These are phyloP conservation scores for Oryza australiensis DNA, from an alignment of 176 grass and related monocot species.

Conservation along the genomic window DNA sequence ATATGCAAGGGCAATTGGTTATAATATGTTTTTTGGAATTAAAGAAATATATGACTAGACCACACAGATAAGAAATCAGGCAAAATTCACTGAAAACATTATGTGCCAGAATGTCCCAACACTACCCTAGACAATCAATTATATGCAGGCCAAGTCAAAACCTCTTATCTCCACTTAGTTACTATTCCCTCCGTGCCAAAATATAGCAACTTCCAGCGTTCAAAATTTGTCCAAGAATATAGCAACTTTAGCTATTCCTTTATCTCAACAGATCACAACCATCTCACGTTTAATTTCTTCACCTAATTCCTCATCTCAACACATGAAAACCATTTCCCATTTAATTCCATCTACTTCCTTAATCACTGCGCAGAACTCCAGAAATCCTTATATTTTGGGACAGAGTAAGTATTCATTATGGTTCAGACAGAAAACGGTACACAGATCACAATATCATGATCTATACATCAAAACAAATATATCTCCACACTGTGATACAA, in stretches of 20 bases:
- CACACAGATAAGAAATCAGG: background rate
- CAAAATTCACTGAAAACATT: background rate
- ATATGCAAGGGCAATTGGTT: background rate
- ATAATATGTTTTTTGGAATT: background rate
- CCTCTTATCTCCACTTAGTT: background rate
- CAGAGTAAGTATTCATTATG: background rate
- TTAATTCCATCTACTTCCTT: too few species aligned
- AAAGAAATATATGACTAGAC: background rate
- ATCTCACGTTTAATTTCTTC: too few species aligned
- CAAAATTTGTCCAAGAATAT: too few species aligned
- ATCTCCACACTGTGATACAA: background rate
- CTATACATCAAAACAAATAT: background rate
- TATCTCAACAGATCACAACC: too few species aligned
- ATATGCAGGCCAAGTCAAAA: background rate
- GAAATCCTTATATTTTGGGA: too few species aligned
- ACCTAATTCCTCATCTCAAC: too few species aligned
- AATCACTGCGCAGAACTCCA: too few species aligned
- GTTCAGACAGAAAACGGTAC: conserved; percentile 1
- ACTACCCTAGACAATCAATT: background rate
- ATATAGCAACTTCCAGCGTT: too few species aligned
- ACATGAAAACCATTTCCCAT: too few species aligned
- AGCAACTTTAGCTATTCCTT: too few species aligned
- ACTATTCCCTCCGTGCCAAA: too few species aligned
- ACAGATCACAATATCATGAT: background rate
- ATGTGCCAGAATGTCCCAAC: background rate